Evolutionary conservation across 441 rosid genomes (phyloP).

Genomic region (Syzygium malaccense): DNA sequence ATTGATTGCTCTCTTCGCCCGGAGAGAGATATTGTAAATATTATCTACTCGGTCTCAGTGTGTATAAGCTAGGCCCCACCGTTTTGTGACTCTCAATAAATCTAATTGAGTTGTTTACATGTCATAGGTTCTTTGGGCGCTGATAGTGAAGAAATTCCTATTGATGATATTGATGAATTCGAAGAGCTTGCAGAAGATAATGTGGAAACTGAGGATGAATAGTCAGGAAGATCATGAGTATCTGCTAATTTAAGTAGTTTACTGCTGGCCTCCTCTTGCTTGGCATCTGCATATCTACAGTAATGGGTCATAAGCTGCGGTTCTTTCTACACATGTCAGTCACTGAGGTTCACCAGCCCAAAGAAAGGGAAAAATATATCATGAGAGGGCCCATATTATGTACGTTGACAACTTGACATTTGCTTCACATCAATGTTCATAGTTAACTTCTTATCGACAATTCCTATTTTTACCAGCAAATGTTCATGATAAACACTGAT

Average conservation of each 20-base stretch:
- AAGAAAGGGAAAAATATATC: not conserved
- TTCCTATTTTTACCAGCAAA: not conserved
- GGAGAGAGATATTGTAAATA: not conserved
- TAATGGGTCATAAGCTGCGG: not conserved
- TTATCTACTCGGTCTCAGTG: not conserved
- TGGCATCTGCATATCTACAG: not conserved
- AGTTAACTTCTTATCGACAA: not conserved
- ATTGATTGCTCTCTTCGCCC: not conserved
- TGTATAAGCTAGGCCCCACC: not conserved
- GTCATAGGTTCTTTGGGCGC: constrained; percentile 22
- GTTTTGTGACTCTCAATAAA: not conserved
- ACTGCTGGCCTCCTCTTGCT: not conserved
- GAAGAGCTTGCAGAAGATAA: constrained; percentile 45
- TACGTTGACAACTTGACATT: not conserved
- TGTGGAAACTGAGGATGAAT: constrained; percentile 17
- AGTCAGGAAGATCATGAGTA: not conserved
- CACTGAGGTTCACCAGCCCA: not conserved
- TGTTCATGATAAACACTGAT: not conserved
- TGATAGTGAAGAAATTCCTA: constrained; percentile 64
- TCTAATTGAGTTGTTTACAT: not conserved
- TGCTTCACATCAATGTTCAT: not conserved
- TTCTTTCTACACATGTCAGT: not conserved
- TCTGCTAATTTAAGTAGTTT: not conserved
- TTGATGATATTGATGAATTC: constrained; percentile 65
- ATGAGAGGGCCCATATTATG: not conserved